phyloP scores from a whole-genome alignment of 2,329 filamentous ascomycete genomes.

The Allantophomopsis cytisporea region DNA sequence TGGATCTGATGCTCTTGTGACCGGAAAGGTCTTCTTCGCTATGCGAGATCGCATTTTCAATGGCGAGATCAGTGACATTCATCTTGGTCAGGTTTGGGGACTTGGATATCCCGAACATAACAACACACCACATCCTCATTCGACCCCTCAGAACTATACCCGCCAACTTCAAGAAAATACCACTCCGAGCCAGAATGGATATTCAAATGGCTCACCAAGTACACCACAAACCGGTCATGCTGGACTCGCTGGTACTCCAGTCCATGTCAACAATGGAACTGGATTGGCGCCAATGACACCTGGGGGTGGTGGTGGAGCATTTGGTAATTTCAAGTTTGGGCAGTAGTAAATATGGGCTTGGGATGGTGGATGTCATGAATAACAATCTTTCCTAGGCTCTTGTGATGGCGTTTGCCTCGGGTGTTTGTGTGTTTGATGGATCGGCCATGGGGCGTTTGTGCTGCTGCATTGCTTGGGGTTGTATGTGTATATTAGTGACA shows the following conservation, averaged over 20 bases:
- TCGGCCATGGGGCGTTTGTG: not conserved
- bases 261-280: constrained; percentile 38
- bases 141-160: constrained; percentile 24
- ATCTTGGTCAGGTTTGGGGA: constrained; percentile 86
- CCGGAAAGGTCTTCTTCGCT: constrained; percentile 89
- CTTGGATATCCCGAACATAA: constrained; percentile 58
- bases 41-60: constrained; percentile 82
- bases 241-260: constrained; percentile 27
- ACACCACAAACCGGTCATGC: constrained; percentile 62
- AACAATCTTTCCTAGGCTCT: constrained; percentile 7
- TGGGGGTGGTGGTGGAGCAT: constrained; percentile 59
- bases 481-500: not conserved
- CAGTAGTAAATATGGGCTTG: constrained; percentile 12
- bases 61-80: constrained; percentile 66
- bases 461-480: not conserved
- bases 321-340: constrained; percentile 48
- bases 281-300: constrained; percentile 65
- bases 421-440: not conserved
- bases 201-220: constrained; percentile 36
- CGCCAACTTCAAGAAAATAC: constrained; percentile 26
- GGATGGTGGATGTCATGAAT: not conserved
- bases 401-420: not conserved
- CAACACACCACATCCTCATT: constrained; percentile 24
- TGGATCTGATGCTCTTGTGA: constrained; percentile 85
- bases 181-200: constrained; percentile 39